Conservation (phyloP, 768 basidiomycete species). For the Boletus patriciae region DNA sequence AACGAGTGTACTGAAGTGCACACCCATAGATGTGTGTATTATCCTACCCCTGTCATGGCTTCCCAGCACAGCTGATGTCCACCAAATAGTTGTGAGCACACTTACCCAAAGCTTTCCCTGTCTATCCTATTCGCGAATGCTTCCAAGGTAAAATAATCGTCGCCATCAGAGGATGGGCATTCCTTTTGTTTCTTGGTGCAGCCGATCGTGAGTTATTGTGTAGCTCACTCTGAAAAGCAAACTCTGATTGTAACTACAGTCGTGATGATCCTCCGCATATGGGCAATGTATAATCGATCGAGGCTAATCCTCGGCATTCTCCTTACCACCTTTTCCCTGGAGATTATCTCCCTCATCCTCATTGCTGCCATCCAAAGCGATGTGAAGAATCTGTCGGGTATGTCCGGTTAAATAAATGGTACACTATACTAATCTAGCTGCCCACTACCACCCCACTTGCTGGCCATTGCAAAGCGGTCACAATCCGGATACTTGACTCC, state of each 20-base stretch:
- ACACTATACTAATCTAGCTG: background rate
- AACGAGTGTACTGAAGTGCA: background rate
- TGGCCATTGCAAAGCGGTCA: background rate
- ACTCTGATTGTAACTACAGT: background rate
- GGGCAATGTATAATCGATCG: background rate
- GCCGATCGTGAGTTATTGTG: slow-evolving; percentile 5
- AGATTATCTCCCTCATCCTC: background rate
- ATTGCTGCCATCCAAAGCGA: background rate
- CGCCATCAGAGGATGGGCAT: background rate
- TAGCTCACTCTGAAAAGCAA: background rate
- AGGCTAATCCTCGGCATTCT: background rate
- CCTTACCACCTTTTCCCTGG: background rate
- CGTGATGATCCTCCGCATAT: slow-evolving; percentile 3
- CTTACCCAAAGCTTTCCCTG: background rate
- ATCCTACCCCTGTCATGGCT: background rate
- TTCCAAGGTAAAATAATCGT: background rate
- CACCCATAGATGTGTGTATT: background rate
- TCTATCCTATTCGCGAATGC: no score
- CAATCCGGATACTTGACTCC: background rate
- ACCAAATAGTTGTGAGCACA: slow-evolving; percentile 1
- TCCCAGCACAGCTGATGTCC: background rate
- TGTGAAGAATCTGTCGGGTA: background rate
- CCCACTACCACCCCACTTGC: no score
- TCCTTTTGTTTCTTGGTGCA: background rate
- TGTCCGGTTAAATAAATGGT: background rate